These are phyloP conservation scores for Psilocybe tampanensis DNA, from an alignment of 768 basidiomycete genomes.

Conservation along the genomic window DNA sequence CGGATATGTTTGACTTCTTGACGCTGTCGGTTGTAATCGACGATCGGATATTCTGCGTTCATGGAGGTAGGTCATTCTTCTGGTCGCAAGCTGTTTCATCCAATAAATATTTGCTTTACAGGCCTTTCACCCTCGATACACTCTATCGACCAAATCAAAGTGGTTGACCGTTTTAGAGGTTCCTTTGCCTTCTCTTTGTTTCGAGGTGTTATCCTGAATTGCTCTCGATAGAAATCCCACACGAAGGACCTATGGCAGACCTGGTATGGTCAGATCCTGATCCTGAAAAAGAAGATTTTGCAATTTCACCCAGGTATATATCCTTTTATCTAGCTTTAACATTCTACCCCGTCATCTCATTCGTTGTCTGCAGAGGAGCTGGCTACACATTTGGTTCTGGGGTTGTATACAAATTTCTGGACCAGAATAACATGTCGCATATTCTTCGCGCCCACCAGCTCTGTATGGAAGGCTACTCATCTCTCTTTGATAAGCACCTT, in stretches of 20 bases:
- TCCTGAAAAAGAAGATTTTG: conserved; percentile 98
- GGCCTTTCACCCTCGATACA: conserved; percentile 98
- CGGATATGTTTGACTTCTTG: conserved; percentile 99
- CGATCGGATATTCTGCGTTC: conserved; percentile 98
- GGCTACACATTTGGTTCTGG: conserved; percentile 99
- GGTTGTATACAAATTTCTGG: conserved; percentile 96
- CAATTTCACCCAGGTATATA: conserved; percentile 92
- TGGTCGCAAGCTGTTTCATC: neutral
- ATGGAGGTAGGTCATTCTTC: conserved; percentile 69
- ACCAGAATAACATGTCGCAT: conserved; percentile 95
- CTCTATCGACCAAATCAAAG: conserved; percentile 99
- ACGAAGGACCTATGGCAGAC: conserved; percentile 99
- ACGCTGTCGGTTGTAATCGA: conserved; percentile 98
- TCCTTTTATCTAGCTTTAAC: conserved; percentile 9
- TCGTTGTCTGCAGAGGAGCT: conserved; percentile 69
- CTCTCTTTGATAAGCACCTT: conserved; percentile 93
- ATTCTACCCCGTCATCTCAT: conserved; percentile 19
- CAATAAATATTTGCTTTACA: conserved; percentile 30
- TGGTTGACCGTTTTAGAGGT: conserved; percentile 98
- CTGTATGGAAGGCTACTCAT: conserved; percentile 99
- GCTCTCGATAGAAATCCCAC: conserved; percentile 82
- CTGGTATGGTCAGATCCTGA: conserved; percentile 99
- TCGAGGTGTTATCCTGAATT: too few species aligned
- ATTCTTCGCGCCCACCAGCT: conserved; percentile 98
- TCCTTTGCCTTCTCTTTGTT: conserved; percentile 19